phyloP scores from a whole-genome alignment of 2,329 filamentous ascomycete genomes.

The Trichoderma sp. region DNA sequence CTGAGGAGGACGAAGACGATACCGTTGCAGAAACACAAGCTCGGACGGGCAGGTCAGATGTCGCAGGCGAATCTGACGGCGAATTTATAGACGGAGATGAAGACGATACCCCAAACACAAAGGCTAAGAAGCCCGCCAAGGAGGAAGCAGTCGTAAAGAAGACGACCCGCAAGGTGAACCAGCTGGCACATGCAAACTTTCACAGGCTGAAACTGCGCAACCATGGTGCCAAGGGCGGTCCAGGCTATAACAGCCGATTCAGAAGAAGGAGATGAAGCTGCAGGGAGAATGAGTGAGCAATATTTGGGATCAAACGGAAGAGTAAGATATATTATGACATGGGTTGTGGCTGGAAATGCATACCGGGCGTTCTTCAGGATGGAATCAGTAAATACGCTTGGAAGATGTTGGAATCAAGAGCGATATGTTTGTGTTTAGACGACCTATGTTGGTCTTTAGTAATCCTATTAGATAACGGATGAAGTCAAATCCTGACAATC shows the following conservation, averaged over 20 bases:
- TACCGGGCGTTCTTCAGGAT: conserved; percentile 16
- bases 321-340: neutral
- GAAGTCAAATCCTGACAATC: rapidly evolving
- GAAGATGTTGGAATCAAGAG: neutral
- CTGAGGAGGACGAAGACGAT: conserved; percentile 38
- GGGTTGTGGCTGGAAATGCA: conserved; percentile 7
- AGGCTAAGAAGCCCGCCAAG: conserved; percentile 28
- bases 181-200: conserved; percentile 66
- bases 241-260: conserved; percentile 59
- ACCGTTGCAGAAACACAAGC: conserved; percentile 34
- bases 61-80: conserved; percentile 22
- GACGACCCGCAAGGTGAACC: conserved; percentile 61
- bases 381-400: neutral
- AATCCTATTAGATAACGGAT: neutral
- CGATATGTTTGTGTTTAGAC: neutral
- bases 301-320: neutral
- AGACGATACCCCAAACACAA: conserved; percentile 22
- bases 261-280: conserved; percentile 45
- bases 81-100: conserved; percentile 26
- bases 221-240: conserved; percentile 61
- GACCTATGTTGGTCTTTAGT: neutral
- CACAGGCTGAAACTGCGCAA: conserved; percentile 65
- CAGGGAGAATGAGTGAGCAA: neutral
- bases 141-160: conserved; percentile 52
- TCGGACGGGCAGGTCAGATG: conserved; percentile 12